Evolutionary conservation across 2,329 filamentous ascomycete species (phyloP).

Genomic region (Ascochyta koolunga): DNA sequence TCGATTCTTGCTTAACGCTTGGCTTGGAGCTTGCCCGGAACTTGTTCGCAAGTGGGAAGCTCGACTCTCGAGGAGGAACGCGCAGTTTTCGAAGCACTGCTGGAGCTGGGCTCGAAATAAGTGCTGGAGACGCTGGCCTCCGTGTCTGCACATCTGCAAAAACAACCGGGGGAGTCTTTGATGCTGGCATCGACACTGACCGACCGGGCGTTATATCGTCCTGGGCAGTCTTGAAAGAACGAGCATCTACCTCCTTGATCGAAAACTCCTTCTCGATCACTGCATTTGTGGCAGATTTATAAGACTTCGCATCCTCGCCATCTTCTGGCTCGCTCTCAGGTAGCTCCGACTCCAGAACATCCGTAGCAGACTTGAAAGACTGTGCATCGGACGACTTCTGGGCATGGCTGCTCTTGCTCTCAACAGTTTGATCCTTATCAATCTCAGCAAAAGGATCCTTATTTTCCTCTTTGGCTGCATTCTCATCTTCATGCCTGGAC

Average conservation of each 20-base stretch:
- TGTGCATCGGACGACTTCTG: conserved; percentile 40
- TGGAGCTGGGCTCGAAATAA: conserved; percentile 22
- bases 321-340: neutral
- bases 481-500: conserved; percentile 26
- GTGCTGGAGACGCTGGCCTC: conserved; percentile 18
- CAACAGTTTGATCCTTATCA: neutral
- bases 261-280: conserved; percentile 13
- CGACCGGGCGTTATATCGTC: conserved; percentile 29
- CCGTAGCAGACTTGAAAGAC: conserved; percentile 44
- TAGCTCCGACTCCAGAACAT: conserved; percentile 21
- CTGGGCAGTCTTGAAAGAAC: conserved; percentile 32
- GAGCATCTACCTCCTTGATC: conserved; percentile 29
- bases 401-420: conserved; percentile 30
- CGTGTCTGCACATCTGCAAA: conserved; percentile 7
- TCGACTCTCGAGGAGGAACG: conserved; percentile 25
- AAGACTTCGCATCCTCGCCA: conserved; percentile 18
- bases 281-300: conserved; percentile 21
- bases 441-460: neutral
- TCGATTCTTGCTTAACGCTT: conserved; percentile 27
- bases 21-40: conserved; percentile 28
- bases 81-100: conserved; percentile 20
- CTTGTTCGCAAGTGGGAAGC: conserved; percentile 24
- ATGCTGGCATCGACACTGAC: conserved; percentile 22
- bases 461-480: conserved; percentile 22
- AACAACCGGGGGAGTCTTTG: conserved; percentile 17